These are phyloP conservation scores for Plasmodium cynomolgi DNA, from an alignment of 169 alveolate genomes.

Conservation along the genomic window DNA sequence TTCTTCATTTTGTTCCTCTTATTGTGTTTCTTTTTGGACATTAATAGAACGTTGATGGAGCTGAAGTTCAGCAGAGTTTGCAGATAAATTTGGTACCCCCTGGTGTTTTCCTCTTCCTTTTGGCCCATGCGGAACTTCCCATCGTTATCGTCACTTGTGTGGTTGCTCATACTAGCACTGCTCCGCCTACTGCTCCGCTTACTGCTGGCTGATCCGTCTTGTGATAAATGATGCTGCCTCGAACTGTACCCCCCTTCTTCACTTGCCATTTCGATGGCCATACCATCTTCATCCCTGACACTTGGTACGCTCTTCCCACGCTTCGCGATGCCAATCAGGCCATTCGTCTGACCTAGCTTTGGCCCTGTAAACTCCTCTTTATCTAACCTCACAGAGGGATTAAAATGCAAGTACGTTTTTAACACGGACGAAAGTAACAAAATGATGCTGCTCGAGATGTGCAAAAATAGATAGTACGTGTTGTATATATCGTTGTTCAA, in stretches of 20 bases:
- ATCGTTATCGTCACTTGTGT: not conserved
- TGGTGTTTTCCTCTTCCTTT: not conserved
- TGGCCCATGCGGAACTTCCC: not conserved
- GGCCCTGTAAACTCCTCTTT: not conserved
- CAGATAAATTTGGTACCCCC: slow-evolving; percentile 11
- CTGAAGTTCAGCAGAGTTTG: slow-evolving; percentile 21
- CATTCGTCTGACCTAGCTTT: not conserved
- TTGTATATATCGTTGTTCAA: slow-evolving; percentile 64
- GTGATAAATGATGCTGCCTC: not conserved
- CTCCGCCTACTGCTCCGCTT: not conserved
- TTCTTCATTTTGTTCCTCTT: slow-evolving; percentile 25
- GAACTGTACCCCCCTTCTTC: not conserved
- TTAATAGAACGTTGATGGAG: slow-evolving; percentile 25
- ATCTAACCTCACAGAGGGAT: not conserved
- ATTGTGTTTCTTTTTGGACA: slow-evolving; percentile 23
- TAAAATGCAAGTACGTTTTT: slow-evolving; percentile 25
- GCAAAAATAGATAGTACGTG: slow-evolving; percentile 51
- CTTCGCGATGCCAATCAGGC: not conserved
- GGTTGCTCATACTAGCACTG: not conserved
- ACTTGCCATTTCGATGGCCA: not conserved
- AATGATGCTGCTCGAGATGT: slow-evolving; percentile 57
- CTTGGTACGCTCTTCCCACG: not conserved
- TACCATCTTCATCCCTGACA: not conserved
- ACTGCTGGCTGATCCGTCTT: not conserved
- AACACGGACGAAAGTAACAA: slow-evolving; percentile 60